A percentile compares a stretch with the other conserved stretches of the same genome.
Conservation (phyloP, 2,329 filamentous ascomycete species). For the Beauveria bassiana region DNA sequence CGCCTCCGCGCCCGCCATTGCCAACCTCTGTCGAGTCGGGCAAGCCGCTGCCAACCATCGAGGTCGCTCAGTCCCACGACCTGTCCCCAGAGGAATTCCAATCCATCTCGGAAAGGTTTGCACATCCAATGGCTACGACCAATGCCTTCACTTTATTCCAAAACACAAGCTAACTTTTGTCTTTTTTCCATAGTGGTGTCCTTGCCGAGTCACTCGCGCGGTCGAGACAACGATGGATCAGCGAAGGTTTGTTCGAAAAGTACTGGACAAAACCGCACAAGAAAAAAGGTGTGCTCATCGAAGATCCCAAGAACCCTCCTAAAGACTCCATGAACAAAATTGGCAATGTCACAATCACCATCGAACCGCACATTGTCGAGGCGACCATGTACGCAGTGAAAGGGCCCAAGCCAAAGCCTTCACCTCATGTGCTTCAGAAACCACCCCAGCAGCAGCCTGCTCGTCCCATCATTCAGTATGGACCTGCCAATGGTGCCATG, state of each 20-base stretch:
- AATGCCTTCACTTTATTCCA: background rate
- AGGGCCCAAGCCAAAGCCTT: slow-evolving; percentile 43
- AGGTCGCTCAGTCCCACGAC: slow-evolving; percentile 56
- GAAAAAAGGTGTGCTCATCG: slow-evolving; percentile 56
- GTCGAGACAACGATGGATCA: slow-evolving; percentile 67
- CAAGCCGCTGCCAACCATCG: slow-evolving; percentile 63
- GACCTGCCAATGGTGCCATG: slow-evolving; percentile 55
- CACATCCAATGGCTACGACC: slow-evolving; percentile 9
- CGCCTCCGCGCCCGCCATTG: slow-evolving; percentile 35
- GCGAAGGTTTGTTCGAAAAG: slow-evolving; percentile 65
- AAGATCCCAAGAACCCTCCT: slow-evolving; percentile 58
- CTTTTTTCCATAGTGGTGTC: slow-evolving; percentile 50
- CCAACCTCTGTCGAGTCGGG: slow-evolving; percentile 57
- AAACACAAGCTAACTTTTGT: slow-evolving; percentile 13
- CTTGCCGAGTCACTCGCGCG: slow-evolving; percentile 64
- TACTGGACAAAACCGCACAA: slow-evolving; percentile 70
- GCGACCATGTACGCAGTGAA: slow-evolving; percentile 67
- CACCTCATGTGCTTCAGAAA: slow-evolving; percentile 23
- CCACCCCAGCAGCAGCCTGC: slow-evolving; percentile 7
- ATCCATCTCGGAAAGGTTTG: slow-evolving; percentile 62
- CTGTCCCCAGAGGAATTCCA: slow-evolving; percentile 62
- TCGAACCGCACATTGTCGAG: slow-evolving; percentile 75
- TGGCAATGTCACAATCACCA: slow-evolving; percentile 64
- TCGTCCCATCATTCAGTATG: slow-evolving; percentile 56
- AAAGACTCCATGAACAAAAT: slow-evolving; percentile 67